phyloP scores from a whole-genome alignment of 2,329 filamentous ascomycete genomes.

The Myriosclerotinia duriaeana region DNA sequence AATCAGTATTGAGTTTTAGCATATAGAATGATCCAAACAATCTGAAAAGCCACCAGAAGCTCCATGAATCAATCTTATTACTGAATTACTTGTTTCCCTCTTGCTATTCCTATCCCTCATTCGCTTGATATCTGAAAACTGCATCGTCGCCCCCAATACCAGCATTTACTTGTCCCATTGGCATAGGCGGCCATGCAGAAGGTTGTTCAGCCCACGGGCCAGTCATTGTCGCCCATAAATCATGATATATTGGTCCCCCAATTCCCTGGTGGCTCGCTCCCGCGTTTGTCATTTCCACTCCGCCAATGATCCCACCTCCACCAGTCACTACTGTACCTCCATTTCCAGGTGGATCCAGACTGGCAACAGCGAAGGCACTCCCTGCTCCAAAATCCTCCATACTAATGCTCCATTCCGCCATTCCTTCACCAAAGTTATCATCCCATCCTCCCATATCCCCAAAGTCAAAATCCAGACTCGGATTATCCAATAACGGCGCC shows the following conservation, averaged over 20 bases:
- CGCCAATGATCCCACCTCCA: neutral
- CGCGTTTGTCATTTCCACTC: constrained; percentile 5
- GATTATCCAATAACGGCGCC: neutral
- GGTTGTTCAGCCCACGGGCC: constrained; percentile 31
- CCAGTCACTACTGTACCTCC: fast-evolving
- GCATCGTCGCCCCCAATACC: too few species aligned
- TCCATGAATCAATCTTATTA: neutral
- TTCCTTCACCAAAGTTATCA: neutral
- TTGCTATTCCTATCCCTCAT: neutral
- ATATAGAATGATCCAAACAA: neutral
- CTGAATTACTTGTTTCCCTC: neutral
- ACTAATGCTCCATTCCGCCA: neutral
- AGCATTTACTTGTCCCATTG: too few species aligned
- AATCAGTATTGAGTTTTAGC: neutral
- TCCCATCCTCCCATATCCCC: constrained; percentile 13
- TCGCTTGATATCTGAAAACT: neutral
- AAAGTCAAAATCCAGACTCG: constrained; percentile 27
- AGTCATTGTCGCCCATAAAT: constrained; percentile 40
- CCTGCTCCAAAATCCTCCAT: neutral
- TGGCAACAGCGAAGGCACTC: neutral
- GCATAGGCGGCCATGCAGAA: neutral
- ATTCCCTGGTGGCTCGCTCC: neutral
- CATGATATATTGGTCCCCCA: constrained; percentile 27
- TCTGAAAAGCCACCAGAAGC: neutral
- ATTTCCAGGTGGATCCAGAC: neutral